These are phyloP conservation scores for Casuarina cunninghamiana DNA, from an alignment of 306 rosid species.

Conservation along the genomic window DNA sequence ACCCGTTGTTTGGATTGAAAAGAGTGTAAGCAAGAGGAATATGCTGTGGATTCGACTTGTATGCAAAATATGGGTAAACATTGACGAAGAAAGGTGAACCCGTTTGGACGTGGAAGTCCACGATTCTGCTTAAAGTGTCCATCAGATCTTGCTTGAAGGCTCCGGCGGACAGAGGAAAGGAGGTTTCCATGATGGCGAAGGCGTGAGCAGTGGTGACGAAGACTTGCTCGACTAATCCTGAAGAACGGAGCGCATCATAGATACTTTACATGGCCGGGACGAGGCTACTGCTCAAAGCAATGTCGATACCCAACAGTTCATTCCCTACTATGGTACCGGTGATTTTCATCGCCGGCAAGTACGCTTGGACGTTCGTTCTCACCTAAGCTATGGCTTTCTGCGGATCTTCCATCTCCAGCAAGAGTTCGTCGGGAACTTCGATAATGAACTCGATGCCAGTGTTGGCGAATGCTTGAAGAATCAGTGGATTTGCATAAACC, in stretches of 20 bases:
- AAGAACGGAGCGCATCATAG: not conserved
- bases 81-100: not conserved
- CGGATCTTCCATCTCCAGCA: not conserved
- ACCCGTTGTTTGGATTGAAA: not conserved
- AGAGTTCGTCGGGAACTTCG: not conserved
- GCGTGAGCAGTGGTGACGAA: not conserved
- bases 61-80: not conserved
- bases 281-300: not conserved
- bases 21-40: not conserved
- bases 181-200: not conserved
- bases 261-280: not conserved
- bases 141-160: not conserved
- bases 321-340: not conserved
- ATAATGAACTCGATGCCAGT: not conserved
- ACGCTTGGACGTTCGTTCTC: not conserved
- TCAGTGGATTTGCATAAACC: not conserved
- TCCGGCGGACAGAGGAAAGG: not conserved
- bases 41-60: not conserved
- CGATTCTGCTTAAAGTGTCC: not conserved
- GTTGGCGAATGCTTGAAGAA: not conserved
- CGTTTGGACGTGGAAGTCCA: not conserved
- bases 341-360: not conserved
- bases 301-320: not conserved
- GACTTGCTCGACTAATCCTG: not conserved
- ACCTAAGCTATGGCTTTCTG: not conserved